A percentile compares a stretch with the other conserved stretches of the same genome.
These are phyloP conservation scores for Fistulifera pelliculosa DNA, from an alignment of 108 stramenopile genomes.

Conservation along the genomic window DNA sequence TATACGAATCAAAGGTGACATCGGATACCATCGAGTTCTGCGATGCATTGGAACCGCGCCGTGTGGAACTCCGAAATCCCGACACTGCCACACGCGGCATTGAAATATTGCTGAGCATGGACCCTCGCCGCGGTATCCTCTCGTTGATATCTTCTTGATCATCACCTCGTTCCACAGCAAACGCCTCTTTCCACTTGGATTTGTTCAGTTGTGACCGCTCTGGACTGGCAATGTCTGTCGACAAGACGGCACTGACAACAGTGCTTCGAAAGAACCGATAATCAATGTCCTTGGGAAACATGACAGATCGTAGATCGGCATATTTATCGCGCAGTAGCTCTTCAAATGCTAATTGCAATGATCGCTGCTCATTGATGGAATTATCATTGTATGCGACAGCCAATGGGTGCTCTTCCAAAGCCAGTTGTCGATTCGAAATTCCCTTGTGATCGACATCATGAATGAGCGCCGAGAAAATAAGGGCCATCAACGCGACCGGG, in stretches of 20 bases:
- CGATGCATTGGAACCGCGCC: slow-evolving; percentile 8
- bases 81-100: slow-evolving; percentile 2
- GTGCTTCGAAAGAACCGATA: slow-evolving; percentile 34
- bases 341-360: slow-evolving; percentile 38
- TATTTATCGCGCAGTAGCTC: slow-evolving; percentile 19
- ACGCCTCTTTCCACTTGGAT: slow-evolving; percentile 43
- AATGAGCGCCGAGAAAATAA: slow-evolving; percentile 44
- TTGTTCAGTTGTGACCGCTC: slow-evolving; percentile 35
- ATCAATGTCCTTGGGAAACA: slow-evolving; percentile 21
- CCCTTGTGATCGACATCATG: slow-evolving; percentile 47
- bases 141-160: neutral
- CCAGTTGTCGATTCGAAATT: slow-evolving; percentile 22
- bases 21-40: slow-evolving; percentile 6
- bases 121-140: neutral
- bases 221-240: slow-evolving; percentile 49
- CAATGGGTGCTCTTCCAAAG: slow-evolving; percentile 13
- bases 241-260: slow-evolving; percentile 39
- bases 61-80: neutral
- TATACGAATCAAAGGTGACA: slow-evolving; percentile 6
- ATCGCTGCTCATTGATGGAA: slow-evolving; percentile 37
- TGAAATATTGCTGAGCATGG: slow-evolving; percentile 4
- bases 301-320: slow-evolving; percentile 12
- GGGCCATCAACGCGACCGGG: slow-evolving; percentile 25
- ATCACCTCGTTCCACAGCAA: slow-evolving; percentile 19
- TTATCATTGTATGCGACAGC: slow-evolving; percentile 49